phyloP scores from a whole-genome alignment of 257 asterid genomes.

The Lantana camara region DNA sequence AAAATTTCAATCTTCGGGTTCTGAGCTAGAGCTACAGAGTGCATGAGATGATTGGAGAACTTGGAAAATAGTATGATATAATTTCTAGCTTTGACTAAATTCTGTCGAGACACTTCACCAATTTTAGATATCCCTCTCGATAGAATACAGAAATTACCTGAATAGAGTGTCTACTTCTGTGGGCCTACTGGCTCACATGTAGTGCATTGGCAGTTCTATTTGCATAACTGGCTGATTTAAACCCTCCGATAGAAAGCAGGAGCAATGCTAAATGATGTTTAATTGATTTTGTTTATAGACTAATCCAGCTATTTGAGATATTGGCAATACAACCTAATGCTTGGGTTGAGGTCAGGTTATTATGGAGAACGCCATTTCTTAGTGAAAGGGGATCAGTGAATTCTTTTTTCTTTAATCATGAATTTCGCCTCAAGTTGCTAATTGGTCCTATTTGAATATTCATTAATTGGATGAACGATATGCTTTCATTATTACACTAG shows the following conservation, averaged over 20 bases:
- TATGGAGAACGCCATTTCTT: background rate
- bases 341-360: background rate
- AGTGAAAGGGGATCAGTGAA: background rate
- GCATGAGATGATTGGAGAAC: too few species aligned
- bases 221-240: background rate
- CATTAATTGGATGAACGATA: background rate
- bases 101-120: too few species aligned
- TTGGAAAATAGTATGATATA: too few species aligned
- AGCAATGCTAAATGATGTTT: background rate
- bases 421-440: background rate
- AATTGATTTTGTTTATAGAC: background rate
- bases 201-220: background rate
- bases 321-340: background rate
- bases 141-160: background rate
- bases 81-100: too few species aligned
- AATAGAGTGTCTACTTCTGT: background rate
- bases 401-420: background rate
- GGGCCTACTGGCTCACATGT: background rate
- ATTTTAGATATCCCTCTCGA: too few species aligned
- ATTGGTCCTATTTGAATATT: slow-evolving; percentile 2
- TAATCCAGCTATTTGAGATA: background rate
- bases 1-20: too few species aligned
- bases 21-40: too few species aligned
- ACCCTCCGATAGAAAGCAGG: background rate
- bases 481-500: background rate